These are phyloP conservation scores for Colletotrichum higginsianum DNA, from an alignment of 2,329 filamentous ascomycete species.

Conservation along the genomic window DNA sequence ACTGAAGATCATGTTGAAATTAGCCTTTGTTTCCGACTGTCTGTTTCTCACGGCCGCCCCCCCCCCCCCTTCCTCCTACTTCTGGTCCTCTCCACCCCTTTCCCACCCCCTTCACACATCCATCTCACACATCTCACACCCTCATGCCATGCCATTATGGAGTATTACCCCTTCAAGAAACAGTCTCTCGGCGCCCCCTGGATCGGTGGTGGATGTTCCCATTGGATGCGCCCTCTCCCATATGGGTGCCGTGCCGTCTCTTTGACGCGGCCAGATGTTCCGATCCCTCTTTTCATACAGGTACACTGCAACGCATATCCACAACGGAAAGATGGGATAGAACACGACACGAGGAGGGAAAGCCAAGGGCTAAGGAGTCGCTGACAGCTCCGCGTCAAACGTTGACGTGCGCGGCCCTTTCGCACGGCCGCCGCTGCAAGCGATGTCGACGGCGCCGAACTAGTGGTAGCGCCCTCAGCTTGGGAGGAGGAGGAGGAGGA, in stretches of 20 bases:
- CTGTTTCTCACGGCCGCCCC: conserved; percentile 34
- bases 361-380: not conserved
- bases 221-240: conserved; percentile 14
- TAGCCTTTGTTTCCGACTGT: conserved; percentile 44
- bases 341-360: conserved; percentile 5
- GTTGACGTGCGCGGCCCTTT: conserved; percentile 32
- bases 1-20: conserved; percentile 43
- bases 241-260: conserved; percentile 34
- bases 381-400: conserved; percentile 31
- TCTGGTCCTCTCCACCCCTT: not conserved
- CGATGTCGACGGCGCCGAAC: conserved; percentile 36
- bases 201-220: too few relatives aligned
- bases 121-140: conserved; percentile 2
- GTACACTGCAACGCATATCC: not conserved
- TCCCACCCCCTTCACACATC: conserved; percentile 16
- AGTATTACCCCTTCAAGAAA: conserved; percentile 27
- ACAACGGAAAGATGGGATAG: conserved; percentile 7
- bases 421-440: conserved; percentile 40
- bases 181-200: conserved; percentile 29
- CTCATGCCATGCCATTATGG: conserved; percentile 35
- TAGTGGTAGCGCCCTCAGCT: conserved; percentile 28
- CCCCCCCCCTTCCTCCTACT: too few relatives aligned
- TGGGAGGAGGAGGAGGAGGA: not conserved
- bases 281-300: conserved; percentile 5
- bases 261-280: conserved; percentile 10